A percentile compares a stretch with the other conserved stretches of the same genome.
These are phyloP conservation scores for Spergularia azorica DNA, from an alignment of 179 eudicot genomes.

Conservation along the genomic window DNA sequence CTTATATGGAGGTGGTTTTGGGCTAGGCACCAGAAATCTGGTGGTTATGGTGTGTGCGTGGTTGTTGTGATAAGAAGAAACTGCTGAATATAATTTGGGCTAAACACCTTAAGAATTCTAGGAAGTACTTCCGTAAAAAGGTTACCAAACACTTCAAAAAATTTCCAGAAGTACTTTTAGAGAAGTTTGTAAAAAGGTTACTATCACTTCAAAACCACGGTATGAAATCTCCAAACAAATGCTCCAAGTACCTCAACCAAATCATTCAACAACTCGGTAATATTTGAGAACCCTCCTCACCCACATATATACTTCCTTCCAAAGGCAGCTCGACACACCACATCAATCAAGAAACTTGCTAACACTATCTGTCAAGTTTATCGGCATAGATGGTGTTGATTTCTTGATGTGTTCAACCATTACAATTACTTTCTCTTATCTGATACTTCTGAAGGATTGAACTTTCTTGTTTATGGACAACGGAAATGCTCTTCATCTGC, in stretches of 20 bases:
- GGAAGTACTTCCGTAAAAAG: too few relatives aligned
- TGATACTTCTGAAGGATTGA: conserved; percentile 25
- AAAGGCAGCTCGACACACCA: conserved; percentile 35
- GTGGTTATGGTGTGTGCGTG: too few relatives aligned
- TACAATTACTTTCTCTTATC: conserved; percentile 37
- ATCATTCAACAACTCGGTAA: conserved; percentile 21
- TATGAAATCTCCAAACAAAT: conserved; percentile 35
- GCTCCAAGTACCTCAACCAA: conserved; percentile 31
- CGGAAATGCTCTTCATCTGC: conserved; percentile 38
- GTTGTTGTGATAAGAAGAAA: too few relatives aligned
- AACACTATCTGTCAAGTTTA: conserved; percentile 39
- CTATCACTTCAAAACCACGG: conserved; percentile 20
- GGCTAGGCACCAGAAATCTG: too few relatives aligned
- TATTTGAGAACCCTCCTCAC: conserved; percentile 12
- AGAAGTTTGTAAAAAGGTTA: too few relatives aligned
- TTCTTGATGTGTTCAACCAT: conserved; percentile 32
- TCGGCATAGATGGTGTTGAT: not conserved
- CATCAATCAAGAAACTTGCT: conserved; percentile 15
- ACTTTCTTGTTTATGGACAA: conserved; percentile 35
- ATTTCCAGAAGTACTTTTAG: too few relatives aligned
- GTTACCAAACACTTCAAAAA: too few relatives aligned
- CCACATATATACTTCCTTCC: conserved; percentile 42
- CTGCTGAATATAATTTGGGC: too few relatives aligned
- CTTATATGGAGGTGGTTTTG: too few relatives aligned
- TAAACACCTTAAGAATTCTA: too few relatives aligned